A percentile compares a stretch with the other conserved stretches of the same genome.
phyloP scores from a whole-genome alignment of 2,329 filamentous ascomycete species.

The Exserohilum rostratum region DNA sequence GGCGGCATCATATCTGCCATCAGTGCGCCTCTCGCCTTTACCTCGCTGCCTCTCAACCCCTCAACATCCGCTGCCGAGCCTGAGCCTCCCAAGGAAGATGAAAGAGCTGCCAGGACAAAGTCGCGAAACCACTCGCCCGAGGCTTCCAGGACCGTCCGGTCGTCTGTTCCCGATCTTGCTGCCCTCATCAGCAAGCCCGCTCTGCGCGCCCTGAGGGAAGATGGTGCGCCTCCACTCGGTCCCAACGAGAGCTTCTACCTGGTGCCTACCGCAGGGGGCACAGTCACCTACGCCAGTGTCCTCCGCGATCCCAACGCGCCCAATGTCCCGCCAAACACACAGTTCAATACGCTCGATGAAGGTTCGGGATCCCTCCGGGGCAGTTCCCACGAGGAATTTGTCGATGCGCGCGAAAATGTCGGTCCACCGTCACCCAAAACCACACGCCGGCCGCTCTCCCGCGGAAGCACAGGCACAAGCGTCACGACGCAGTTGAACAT shows the following conservation, averaged over 20 bases:
- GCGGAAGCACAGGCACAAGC: constrained; percentile 19
- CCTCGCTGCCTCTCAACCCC: constrained; percentile 75
- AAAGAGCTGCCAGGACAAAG: constrained; percentile 30
- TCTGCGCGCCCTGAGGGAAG: constrained; percentile 75
- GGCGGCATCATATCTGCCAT: constrained; percentile 86
- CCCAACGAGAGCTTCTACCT: constrained; percentile 74
- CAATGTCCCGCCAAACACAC: constrained; percentile 56
- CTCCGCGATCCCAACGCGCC: constrained; percentile 53
- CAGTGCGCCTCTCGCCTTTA: constrained; percentile 89
- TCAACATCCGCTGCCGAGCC: constrained; percentile 34
- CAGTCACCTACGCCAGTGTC: constrained; percentile 91
- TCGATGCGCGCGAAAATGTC: constrained; percentile 78
- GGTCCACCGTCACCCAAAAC: constrained; percentile 54
- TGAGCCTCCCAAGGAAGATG: constrained; percentile 28
- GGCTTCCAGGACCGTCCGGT: constrained; percentile 41
- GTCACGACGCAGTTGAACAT: constrained; percentile 38
- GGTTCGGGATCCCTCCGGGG: constrained; percentile 46
- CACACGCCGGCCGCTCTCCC: constrained; percentile 45
- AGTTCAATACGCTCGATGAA: constrained; percentile 45
- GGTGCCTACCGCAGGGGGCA: constrained; percentile 88
- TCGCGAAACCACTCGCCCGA: constrained; percentile 36
- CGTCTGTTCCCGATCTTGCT: constrained; percentile 74
- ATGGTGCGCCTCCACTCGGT: constrained; percentile 58
- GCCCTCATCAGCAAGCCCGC: constrained; percentile 86
- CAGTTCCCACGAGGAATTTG: constrained; percentile 72